A percentile compares a stretch with the other conserved stretches of the same genome.
Evolutionary conservation across 371 early-diverging fungal species (phyloP).

Genomic region (Mucor piriformis): DNA sequence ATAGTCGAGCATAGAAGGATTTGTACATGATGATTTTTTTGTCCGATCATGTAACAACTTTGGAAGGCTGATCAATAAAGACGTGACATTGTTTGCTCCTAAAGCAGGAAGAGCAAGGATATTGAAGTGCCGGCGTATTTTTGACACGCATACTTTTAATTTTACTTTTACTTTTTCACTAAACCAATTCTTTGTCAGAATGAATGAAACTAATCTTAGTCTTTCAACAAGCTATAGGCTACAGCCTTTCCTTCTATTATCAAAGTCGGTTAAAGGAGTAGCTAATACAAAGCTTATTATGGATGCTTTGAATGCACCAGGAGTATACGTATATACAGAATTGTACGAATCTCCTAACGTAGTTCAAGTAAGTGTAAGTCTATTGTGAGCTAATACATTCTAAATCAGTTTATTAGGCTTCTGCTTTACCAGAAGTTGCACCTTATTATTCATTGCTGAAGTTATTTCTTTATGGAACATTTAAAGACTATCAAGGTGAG

Average conservation of each 20-base stretch:
- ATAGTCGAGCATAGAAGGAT: no score
- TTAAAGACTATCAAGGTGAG: constrained; percentile 75
- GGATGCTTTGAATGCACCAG: constrained; percentile 75
- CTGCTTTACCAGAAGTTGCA: constrained; percentile 55
- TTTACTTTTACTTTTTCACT: neutral
- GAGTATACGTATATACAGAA: constrained; percentile 83
- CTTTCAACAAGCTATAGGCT: constrained; percentile 42
- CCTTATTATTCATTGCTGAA: constrained; percentile 64
- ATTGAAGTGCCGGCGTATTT: no score
- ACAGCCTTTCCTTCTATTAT: constrained; percentile 75
- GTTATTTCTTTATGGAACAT: constrained; percentile 83
- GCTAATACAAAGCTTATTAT: constrained; percentile 74
- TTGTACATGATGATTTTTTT: no score
- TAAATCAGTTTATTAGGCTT: constrained; percentile 47
- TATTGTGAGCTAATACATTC: neutral
- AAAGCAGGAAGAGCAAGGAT: no score
- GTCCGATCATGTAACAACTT: no score
- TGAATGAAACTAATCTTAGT: constrained; percentile 18
- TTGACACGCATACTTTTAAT: no score
- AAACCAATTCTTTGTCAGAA: neutral
- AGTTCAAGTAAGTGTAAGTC: constrained; percentile 54
- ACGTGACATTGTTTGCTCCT: no score
- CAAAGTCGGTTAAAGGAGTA: constrained; percentile 79
- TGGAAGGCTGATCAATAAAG: no score
- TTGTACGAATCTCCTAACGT: constrained; percentile 74